Evolutionary conservation across 768 basidiomycete species (phyloP), one percentile per base, ranked within the genome.

Genomic region (Hericium erinaceus): DNA sequence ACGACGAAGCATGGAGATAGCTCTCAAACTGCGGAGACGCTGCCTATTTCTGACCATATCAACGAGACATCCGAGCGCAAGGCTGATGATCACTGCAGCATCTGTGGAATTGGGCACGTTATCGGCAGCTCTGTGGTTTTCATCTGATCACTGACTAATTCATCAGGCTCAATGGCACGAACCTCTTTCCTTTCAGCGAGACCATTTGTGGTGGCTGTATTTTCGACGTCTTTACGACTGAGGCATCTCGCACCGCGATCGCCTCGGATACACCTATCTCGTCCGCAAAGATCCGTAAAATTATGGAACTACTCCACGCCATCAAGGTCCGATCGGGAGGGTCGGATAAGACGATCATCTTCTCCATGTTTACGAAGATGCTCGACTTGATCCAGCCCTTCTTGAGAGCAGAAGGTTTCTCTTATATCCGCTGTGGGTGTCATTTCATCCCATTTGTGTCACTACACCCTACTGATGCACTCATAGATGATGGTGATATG

Each of bases 331-430:
- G 51, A 26, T 22, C 33, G 11, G 39, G 16, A 13, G 24, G 2
- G 2, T 9, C 22, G 60, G 91, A 95, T 67, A 98, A 97, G 79
- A 95, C 93, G 0, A 97, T 98, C 60, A 84, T 98, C 26, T 97
- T 97, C 67, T 93, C 90, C 0, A 93, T 95, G 65, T 90, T 90
- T 60, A 97, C 94, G 1, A 77, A 79, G 55, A 83, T 89, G 87
- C 73, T 98, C 61, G 83, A 94, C 68, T 67, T 97, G 54, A 76
- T 95, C 49, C 83, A 93, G 69, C 90, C 87, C 0, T 95, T 95
- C 72, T 73, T 98, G 70, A 74, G 73, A 28, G 77, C 80, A 2
- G 73, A 77, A 12, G 81, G 82, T 0, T 74, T 92, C 64, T 77
- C 80, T 61, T 94, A 80, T 68, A 88, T 90, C 33, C 80, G 93